These are phyloP conservation scores for Sclerotinia minor DNA, from an alignment of 2,329 filamentous ascomycete genomes.

Conservation along the genomic window DNA sequence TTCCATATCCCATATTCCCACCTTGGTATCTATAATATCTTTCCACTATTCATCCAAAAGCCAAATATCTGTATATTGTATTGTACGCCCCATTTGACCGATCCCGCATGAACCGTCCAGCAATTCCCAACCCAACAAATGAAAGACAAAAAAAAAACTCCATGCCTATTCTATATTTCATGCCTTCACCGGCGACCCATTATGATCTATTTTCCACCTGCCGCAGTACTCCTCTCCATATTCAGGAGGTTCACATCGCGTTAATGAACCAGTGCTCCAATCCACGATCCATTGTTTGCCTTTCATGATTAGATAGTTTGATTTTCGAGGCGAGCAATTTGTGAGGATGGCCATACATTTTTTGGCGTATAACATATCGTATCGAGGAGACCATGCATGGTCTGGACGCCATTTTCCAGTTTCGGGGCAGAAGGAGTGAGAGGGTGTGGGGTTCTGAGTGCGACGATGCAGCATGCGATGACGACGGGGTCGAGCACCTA, in stretches of 20 bases:
- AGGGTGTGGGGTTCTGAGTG: conserved; percentile 8
- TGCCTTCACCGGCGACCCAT: conserved; percentile 5
- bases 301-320: conserved; percentile 56
- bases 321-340: conserved; percentile 58
- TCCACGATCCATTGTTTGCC: conserved; percentile 61
- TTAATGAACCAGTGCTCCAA: conserved; percentile 58
- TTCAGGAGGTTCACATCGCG: conserved; percentile 53
- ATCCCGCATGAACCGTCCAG: background rate
- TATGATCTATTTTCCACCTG: conserved; percentile 15
- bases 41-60: background rate
- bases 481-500: background rate
- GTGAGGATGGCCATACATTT: conserved; percentile 60
- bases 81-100: background rate
- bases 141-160: background rate
- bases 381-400: conserved; percentile 55
- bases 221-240: conserved; percentile 48
- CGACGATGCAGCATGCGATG: conserved; percentile 3
- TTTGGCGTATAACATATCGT: conserved; percentile 61
- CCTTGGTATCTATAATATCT: conserved; percentile 11
- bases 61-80: conserved; percentile 12
- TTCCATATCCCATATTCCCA: conserved; percentile 4
- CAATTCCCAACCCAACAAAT: background rate
- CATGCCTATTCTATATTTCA: conserved; percentile 9
- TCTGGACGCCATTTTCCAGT: conserved; percentile 57
- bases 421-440: conserved; percentile 34